A percentile compares a stretch with the other conserved stretches of the same genome.
phyloP scores from a whole-genome alignment of 306 rosid species.

The Dryas alaskensis region DNA sequence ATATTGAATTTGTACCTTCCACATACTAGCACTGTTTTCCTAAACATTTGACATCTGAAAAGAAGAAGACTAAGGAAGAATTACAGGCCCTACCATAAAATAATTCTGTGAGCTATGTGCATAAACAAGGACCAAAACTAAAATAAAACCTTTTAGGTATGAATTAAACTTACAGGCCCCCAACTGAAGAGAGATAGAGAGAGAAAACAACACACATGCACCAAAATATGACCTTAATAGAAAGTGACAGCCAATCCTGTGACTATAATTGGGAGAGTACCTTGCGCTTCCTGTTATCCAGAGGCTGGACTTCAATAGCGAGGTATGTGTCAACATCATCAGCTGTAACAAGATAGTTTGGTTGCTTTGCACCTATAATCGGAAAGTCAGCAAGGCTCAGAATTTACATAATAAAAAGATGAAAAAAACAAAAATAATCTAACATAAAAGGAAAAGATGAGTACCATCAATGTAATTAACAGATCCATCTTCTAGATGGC shows the following conservation, averaged over 20 bases:
- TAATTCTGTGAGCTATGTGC: too few relatives aligned
- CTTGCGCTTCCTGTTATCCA: conserved; percentile 93
- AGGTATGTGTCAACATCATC: conserved; percentile 87
- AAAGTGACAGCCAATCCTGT: conserved; percentile 7
- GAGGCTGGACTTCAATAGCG: conserved; percentile 94
- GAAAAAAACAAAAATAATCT: conserved; percentile 9
- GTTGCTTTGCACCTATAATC: conserved; percentile 84
- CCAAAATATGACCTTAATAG: neutral
- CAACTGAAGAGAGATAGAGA: neutral
- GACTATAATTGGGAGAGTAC: conserved; percentile 32
- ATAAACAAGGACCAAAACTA: too few relatives aligned
- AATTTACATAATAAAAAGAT: conserved; percentile 10
- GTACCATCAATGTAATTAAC: conserved; percentile 83
- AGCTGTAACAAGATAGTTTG: conserved; percentile 80
- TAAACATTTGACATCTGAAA: too few relatives aligned
- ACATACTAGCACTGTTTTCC: too few relatives aligned
- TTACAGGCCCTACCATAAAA: too few relatives aligned
- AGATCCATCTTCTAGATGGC: conserved; percentile 90
- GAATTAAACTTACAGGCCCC: neutral
- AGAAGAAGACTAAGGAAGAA: too few relatives aligned
- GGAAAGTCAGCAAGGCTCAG: conserved; percentile 28
- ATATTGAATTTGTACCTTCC: too few relatives aligned
- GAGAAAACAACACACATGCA: neutral
- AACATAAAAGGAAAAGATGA: conserved; percentile 17
- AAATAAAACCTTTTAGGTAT: too few relatives aligned